Percentiles rank a stretch among this genome's conserved stretches.
Evolutionary conservation across 805 yeast genomes (phyloP).

Genomic region (Candida pseudoglaebosa): DNA sequence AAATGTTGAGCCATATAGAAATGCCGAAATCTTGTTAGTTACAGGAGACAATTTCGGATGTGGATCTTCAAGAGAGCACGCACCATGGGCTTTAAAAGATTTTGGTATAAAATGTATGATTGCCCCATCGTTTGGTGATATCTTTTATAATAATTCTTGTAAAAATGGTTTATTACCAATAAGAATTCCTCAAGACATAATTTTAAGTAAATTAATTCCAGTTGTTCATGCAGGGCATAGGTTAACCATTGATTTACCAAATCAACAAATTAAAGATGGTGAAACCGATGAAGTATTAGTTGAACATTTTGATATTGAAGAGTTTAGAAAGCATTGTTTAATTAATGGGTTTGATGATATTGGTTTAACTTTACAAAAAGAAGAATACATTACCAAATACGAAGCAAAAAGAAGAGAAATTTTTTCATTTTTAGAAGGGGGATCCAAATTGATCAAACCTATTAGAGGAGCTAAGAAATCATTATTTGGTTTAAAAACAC

Average conservation of each 20-base stretch:
- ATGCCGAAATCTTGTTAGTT: conserved; percentile 80
- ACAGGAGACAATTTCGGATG: conserved; percentile 98
- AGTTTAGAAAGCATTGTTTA: conserved; percentile 91
- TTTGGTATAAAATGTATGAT: conserved; percentile 94
- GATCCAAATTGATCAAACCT: conserved; percentile 65
- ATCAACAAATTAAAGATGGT: conserved; percentile 74
- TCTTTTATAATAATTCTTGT: conserved; percentile 94
- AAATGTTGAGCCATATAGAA: conserved; percentile 77
- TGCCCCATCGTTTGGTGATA: conserved; percentile 98
- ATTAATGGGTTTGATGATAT: conserved; percentile 95
- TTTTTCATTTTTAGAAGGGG: conserved; percentile 92
- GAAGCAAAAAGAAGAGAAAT: conserved; percentile 73
- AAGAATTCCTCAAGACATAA: conserved; percentile 77
- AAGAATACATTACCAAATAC: conserved; percentile 64
- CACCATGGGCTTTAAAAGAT: conserved; percentile 98
- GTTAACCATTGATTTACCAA: conserved; percentile 79
- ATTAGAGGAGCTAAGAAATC: conserved; percentile 66
- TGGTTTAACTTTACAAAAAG: conserved; percentile 91
- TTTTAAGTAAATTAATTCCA: conserved; percentile 69
- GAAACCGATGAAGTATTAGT: conserved; percentile 60
- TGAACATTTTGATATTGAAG: conserved; percentile 81
- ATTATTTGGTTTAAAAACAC: conserved; percentile 61
- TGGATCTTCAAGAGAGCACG: conserved; percentile 99
- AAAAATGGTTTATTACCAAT: conserved; percentile 95
- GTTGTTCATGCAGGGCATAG: conserved; percentile 69